Base-by-base conservation (phyloP, 805 yeast genomes). In the Candida maesae region DNA sequence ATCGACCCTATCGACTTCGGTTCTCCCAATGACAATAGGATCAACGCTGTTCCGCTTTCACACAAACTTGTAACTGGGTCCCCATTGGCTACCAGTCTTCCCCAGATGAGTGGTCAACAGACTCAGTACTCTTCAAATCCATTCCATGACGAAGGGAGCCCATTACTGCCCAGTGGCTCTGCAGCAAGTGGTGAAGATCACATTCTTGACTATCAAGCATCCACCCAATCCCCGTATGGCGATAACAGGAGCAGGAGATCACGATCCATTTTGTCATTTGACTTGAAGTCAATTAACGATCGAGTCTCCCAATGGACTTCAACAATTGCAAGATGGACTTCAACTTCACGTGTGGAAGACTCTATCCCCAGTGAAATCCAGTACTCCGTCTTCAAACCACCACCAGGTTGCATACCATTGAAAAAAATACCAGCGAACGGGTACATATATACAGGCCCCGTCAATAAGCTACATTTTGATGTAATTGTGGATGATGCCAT, bases 331-430 rank as follows among this genome's bases (percentile, higher is more conserved):
- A 44, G 45, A 36, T 59, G 63, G 63, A 50, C 60, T 6, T 46
- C 59, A 2, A 35, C 28, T 5, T 35, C 58, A 1, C 47, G 42
- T 15, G 25, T 23, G 5, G 24, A 39, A 12, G 55, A 53, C 5
- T 54, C 48, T 6, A 37, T 39, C 10, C 56, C 64, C 9, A 64
- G 67, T 56, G 73, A 72, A 40, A 78, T 78, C 23, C 74, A 73
- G 44, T 76, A 76, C 50, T 72, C 81, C 3, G 82, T 78, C 4
- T 78, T 78, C 56, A 66, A 65, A 50, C 66, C 76, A 15, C 55
- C 67, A 11, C 49, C 58, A n/a, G 57, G 51, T 26, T 50, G 60
- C 14, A 34, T 39, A 13, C 65, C 66, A 6, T 28, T 62, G n/a
- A 28, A 45, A 6, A 19, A 12, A 15, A 12, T 63, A 11, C 72